Base-by-base conservation (phyloP, 2,329 filamentous ascomycete species). In the Colletotrichum noveboracense region DNA sequence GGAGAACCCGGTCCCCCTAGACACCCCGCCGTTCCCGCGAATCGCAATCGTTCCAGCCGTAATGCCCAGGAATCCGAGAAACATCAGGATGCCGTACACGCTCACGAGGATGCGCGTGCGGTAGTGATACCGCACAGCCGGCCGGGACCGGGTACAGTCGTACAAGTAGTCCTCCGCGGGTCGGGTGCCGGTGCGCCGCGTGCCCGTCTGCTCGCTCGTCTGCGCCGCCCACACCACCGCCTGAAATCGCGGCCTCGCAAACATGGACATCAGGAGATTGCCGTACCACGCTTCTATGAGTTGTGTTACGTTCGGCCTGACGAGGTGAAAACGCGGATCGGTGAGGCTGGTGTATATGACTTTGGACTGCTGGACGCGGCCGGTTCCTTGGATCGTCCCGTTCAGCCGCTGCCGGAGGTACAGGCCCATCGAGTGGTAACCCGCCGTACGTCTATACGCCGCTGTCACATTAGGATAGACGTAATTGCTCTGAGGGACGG, bases 271-370 rank as follows among this genome's bases (percentile, higher is more conserved):
- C 10, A 85, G 74, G 26, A 85, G 81, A 34, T 84, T 81, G 67
- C 84, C 79, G 76, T 84, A 83, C 18, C 82, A 77, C 2, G 66
- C 71, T 55, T 81, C 78, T 28, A 85, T 71, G 6, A 71, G 62
- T 0, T 69, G 24, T 10, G 60, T 61, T 4, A 85, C 68, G 56
- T 84, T 74, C 1, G 73, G 28, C 7, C 75, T 77, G 12, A 79
- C 76, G 55, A 82, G 79, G 43, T 77, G 81, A 9, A 80, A 79
- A 18, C 66, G 79, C 28, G 66, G 79, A 64, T 84, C 80, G 12
- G 87, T 79, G 4, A 88, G 80, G n/a, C 82, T 82, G 7, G 86
- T 87, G 66, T 84, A 84, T 5, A 84, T 80, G 10, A 85, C 81
- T 8, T 83, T 79, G 1, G 82, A 81, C 56, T 77, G 76, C n/a